These are phyloP conservation scores for Ustilago lituana DNA, from an alignment of 1,284 basidiomycete genomes.

Conservation along the genomic window DNA sequence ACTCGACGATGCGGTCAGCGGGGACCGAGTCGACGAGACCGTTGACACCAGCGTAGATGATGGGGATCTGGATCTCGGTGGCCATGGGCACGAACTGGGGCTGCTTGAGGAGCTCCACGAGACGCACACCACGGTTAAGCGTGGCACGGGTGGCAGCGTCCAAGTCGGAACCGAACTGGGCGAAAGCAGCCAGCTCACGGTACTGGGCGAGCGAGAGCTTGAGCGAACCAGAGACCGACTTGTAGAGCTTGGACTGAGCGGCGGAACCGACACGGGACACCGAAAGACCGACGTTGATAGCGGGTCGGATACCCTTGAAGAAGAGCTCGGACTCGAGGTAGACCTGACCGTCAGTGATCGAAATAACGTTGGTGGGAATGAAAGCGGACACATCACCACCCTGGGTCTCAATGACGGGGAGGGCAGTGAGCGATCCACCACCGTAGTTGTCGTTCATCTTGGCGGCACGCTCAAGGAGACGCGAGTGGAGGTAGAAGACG, in stretches of 20 bases:
- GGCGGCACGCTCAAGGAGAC: constrained; percentile 98
- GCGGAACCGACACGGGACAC: constrained; percentile 99
- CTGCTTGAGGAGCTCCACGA: constrained; percentile 99
- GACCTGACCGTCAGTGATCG: constrained; percentile 66
- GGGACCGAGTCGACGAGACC: constrained; percentile 78
- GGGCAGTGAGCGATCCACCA: constrained; percentile 95
- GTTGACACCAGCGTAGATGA: constrained; percentile 99
- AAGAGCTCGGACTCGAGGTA: constrained; percentile 74
- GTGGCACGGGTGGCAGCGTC: constrained; percentile 88
- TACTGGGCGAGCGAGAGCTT: constrained; percentile 99
- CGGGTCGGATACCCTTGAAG: constrained; percentile 99
- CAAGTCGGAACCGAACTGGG: constrained; percentile 99
- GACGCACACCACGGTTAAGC: constrained; percentile 94
- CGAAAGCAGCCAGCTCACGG: constrained; percentile 99
- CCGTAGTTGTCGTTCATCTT: constrained; percentile 99
- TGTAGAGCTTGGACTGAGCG: constrained; percentile 86
- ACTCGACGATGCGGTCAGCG: constrained; percentile 91
- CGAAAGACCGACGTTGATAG: constrained; percentile 99
- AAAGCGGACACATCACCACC: constrained; percentile 98
- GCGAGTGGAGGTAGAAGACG: constrained; percentile 99
- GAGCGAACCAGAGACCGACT: constrained; percentile 99
- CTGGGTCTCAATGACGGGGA: constrained; percentile 99
- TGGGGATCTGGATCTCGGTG: constrained; percentile 95
- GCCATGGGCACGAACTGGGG: constrained; percentile 81
- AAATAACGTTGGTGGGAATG: constrained; percentile 69